Conservation (phyloP, 2,329 filamentous ascomycete species). For the Hymenoscyphus infarciens region DNA sequence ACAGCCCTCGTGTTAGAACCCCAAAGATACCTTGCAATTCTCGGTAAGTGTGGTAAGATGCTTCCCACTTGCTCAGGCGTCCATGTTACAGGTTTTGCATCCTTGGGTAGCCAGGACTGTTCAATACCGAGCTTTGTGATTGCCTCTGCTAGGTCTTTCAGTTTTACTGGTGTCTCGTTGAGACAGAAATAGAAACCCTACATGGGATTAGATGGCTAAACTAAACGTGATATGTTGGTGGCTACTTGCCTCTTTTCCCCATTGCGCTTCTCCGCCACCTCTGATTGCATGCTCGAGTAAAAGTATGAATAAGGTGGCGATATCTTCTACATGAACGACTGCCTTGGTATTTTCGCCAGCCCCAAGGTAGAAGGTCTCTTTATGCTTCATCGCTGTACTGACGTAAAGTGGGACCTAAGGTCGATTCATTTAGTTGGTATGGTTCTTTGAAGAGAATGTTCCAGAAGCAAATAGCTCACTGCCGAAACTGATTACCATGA, state of each 20-base stretch:
- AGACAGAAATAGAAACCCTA: background rate
- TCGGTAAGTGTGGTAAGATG: background rate
- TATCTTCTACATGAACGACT: background rate
- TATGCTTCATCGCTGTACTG: background rate
- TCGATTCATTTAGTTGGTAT: background rate
- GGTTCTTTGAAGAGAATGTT: background rate
- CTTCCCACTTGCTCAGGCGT: background rate
- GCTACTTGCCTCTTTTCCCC: background rate
- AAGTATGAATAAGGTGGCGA: background rate
- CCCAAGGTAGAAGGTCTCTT: background rate
- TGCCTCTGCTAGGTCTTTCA: background rate
- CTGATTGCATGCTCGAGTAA: background rate
- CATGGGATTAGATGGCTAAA: background rate
- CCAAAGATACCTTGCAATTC: conserved; percentile 1
- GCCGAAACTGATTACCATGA: background rate
- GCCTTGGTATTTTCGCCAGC: background rate
- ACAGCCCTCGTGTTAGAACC: background rate
- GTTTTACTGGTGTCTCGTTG: conserved; percentile 1
- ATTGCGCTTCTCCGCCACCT: background rate
- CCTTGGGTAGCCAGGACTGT: background rate
- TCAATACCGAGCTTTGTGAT: background rate
- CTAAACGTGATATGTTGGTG: background rate
- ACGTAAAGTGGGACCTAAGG: background rate
- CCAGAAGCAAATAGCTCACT: background rate
- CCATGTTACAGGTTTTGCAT: background rate